Evolutionary conservation across 139 green algal species (phyloP), one percentile per base, ranked within the genome.

Genomic region (Monoraphidium neglectum): DNA sequence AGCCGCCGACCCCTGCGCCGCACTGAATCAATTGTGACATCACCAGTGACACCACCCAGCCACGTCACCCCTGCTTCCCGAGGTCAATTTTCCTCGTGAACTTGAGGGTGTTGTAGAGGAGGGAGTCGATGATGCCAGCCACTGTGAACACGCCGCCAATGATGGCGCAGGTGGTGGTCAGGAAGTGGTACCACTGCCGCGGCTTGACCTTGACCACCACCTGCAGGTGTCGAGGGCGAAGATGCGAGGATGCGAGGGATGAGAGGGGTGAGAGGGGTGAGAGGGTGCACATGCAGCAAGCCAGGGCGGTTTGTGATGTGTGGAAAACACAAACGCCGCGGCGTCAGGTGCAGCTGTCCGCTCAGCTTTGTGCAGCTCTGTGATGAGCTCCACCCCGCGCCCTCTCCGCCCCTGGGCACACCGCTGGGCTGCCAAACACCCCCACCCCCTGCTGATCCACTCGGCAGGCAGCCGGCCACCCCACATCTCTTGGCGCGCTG

Each of bases 91-190:
- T 51, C 8, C 43, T 8, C 43, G 12, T 12, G 8, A 51, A 21
- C 43, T 51, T 51, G 43, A 8, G 8, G 8, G 12, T 12, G 43
- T 51, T 51, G 43, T 51, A 49, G 43, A 63, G 56, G 56, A 63
- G 13, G 56, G 24, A 63, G 26, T 63, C 26, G 12, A 63, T 10
- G 56, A 63, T 63, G 56, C 26, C 56, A 4, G 56, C 26, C 8
- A 63, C 26, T 10, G 26, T 36, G 56, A 36, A 63, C 10, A 63
- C 26, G 24, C 93, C 59, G 26, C 59, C 61, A 24, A 26, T 24
- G 33, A 95, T 93, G 5, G 93, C 93, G 70, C 93, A 97, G 24
- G 86, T 86, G 3, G 93, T 93, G 8, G 91, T 96, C 32, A 98
- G 67, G 80, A 98, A 98, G 49, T 94, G 84, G 72, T 96, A 98